phyloP scores from a whole-genome alignment of 1,284 basidiomycete species.

The Ceratobasidium sp. region DNA sequence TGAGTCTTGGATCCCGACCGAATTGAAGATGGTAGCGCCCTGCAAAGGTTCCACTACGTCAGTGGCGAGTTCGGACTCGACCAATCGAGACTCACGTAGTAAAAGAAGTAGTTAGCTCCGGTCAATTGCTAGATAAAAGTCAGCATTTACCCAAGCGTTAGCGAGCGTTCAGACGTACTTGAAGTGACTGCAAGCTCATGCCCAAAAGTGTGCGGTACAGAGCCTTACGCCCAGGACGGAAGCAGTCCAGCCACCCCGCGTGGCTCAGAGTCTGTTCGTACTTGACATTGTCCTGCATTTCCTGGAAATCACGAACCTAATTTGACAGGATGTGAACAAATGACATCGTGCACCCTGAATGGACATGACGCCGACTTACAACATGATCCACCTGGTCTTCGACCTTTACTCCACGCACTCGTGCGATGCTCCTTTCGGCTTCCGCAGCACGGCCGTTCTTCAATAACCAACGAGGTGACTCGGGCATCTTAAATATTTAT shows the following conservation, averaged over 20 bases:
- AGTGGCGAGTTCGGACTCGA: not conserved
- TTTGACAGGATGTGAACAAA: not conserved
- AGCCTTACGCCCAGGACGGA: constrained; percentile 66
- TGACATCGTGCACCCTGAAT: constrained; percentile 47
- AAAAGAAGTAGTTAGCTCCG: constrained; percentile 71
- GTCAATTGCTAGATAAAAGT: constrained; percentile 68
- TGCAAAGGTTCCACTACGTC: not conserved
- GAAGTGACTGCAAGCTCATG: constrained; percentile 77
- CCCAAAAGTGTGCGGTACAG: constrained; percentile 75
- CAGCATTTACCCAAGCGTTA: not conserved
- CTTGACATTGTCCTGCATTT: constrained; percentile 54
- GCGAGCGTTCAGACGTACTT: constrained; percentile 53
- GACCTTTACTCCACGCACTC: constrained; percentile 67
- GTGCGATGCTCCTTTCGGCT: constrained; percentile 67
- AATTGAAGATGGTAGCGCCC: constrained; percentile 61
- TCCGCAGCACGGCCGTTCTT: constrained; percentile 66
- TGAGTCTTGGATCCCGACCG: constrained; percentile 76
- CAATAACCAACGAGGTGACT: constrained; percentile 78
- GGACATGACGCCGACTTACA: constrained; percentile 65
- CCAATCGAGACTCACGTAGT: constrained; percentile 68
- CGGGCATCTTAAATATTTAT: constrained; percentile 64
- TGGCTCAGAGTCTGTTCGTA: constrained; percentile 50
- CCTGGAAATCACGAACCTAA: constrained; percentile 63
- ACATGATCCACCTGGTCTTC: constrained; percentile 61
- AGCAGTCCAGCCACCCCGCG: constrained; percentile 65